A percentile compares a stretch with the other conserved stretches of the same genome.
Evolutionary conservation across 805 yeast species (phyloP).

Genomic region (Tetrapisispora namnaoensis): DNA sequence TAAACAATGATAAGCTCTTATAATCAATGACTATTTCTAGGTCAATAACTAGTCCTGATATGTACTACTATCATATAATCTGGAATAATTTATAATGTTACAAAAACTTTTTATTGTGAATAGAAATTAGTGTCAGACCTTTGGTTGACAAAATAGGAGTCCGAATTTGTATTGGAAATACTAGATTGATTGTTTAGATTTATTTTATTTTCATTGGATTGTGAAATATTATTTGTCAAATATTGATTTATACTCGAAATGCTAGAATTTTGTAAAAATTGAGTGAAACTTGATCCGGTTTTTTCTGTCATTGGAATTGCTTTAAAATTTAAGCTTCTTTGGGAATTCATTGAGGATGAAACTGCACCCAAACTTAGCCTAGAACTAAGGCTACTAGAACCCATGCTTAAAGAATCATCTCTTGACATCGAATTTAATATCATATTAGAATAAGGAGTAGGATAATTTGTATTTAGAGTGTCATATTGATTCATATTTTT

Average conservation of each 20-base stretch:
- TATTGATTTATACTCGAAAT: background rate
- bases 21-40: background rate
- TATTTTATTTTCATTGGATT: background rate
- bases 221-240: background rate
- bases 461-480: background rate
- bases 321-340: background rate
- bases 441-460: background rate
- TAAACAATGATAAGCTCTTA: background rate
- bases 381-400: background rate
- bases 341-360: background rate
- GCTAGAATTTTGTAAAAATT: background rate
- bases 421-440: background rate
- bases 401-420: background rate
- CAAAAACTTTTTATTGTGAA: background rate
- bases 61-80: background rate
- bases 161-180: background rate
- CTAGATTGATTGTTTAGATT: background rate
- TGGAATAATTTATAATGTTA: background rate
- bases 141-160: background rate
- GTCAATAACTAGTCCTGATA: background rate
- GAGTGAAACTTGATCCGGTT: background rate
- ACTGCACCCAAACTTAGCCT: background rate
- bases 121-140: background rate
- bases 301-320: slow-evolving; percentile 1
- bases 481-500: background rate